Evolutionary conservation across 495 filamentous ascomycete genomes (phyloP), one percentile per base, ranked within the genome.

Genomic region (Neurospora sublineolata): DNA sequence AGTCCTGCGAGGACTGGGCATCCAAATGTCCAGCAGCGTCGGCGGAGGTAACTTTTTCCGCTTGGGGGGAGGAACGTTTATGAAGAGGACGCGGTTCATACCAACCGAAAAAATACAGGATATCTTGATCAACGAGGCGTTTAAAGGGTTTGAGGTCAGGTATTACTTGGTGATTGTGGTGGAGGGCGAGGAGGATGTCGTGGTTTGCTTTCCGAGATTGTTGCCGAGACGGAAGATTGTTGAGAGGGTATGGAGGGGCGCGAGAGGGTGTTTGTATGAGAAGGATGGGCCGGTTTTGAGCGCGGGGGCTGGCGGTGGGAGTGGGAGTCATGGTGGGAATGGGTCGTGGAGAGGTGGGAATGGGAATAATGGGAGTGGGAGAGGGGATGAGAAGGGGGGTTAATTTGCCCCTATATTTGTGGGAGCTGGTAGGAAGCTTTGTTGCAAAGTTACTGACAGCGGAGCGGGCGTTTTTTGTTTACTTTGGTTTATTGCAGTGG

Each of bases 91-190:
- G 70, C 84, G 94, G 71, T 99, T 98, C 78, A 98, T 99, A 38
- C 95, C 96, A 5, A 97, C 95, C 1, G 91, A 89, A 3, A 88
- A 91, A 77, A 96, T 98, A 46, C 90, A 91, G 70, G 95, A 98
- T 81, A 90, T 98, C 71, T 86, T 97, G 71, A 92, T 99, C 64
- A 93, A 97, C 80, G 95, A 99, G 80, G 95, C 94, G 39, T 98
- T 98, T 82, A 88, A 88, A 72, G 94, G 95, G 46, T 96, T 97
- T 78, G 93, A 93, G 80, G 94, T 97, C 67, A 83, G 90, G 70
- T 96, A 93, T 79, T 97, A 97, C 80, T 83, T 99, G 16, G 88
- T 90, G 11, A 92, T 98, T 12, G 90, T 97, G 74, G 94, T 98
- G 67, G 92, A 97, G 77, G 94, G 91, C 42, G 95, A 98, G 82